These are phyloP conservation scores for Byssochlamys sp. DNA, from an alignment of 2,329 filamentous ascomycete genomes.

Conservation along the genomic window DNA sequence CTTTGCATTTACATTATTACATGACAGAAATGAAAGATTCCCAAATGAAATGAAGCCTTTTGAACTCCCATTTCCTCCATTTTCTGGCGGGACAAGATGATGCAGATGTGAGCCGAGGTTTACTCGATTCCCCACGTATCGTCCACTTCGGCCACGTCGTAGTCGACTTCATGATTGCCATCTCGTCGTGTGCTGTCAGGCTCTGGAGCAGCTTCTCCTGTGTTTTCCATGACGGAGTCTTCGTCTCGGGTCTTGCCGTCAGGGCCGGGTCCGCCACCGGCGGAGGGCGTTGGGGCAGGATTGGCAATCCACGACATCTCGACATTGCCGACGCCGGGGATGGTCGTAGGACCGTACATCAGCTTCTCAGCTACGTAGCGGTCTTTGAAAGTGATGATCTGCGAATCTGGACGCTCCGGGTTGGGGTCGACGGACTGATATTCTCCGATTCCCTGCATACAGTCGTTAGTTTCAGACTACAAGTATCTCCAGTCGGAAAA, in stretches of 20 bases:
- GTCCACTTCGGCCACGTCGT: constrained; percentile 43
- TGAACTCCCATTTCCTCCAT: not conserved
- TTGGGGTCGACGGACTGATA: constrained; percentile 37
- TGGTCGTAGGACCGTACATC: constrained; percentile 37
- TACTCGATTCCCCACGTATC: constrained; percentile 31
- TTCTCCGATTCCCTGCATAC: constrained; percentile 34
- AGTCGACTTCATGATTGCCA: constrained; percentile 35
- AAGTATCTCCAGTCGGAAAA: not conserved
- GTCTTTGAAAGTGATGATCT: constrained; percentile 40
- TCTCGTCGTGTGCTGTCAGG: constrained; percentile 11
- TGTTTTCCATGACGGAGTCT: constrained; percentile 24
- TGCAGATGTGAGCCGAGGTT: too few species aligned
- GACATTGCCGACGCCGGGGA: constrained; percentile 45
- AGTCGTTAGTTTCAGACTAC: constrained; percentile 7
- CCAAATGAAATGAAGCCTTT: not conserved
- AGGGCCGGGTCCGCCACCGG: constrained; percentile 9
- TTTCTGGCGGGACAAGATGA: not conserved
- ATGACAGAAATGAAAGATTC: not conserved
- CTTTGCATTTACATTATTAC: not conserved
- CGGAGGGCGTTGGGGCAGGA: constrained; percentile 15
- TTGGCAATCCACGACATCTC: constrained; percentile 47
- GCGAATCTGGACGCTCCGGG: constrained; percentile 29
- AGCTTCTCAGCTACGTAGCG: constrained; percentile 47
- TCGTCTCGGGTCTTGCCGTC: constrained; percentile 19
- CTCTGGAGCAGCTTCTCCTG: constrained; percentile 9